These are phyloP conservation scores for Zygotorulaspora sp. DNA, from an alignment of 805 yeast species.

Conservation along the genomic window DNA sequence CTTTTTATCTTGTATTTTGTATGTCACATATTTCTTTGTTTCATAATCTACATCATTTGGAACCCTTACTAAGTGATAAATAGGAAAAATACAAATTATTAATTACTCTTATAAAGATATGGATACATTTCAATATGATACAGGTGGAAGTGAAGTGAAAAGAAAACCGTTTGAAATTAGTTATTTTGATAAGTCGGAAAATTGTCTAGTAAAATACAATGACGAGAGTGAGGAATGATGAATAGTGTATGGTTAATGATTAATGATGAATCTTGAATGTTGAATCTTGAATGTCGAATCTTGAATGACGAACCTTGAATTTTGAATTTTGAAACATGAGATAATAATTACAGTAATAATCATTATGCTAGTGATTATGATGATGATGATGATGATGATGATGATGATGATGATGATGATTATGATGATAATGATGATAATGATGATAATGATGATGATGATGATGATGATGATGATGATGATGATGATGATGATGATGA, in stretches of 20 bases:
- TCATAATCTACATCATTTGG: no score
- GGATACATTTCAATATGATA: not conserved
- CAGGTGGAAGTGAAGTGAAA: not conserved
- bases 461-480: not conserved
- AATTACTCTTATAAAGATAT: conserved; percentile 1
- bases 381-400: no score
- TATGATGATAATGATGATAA: not conserved
- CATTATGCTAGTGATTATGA: no score
- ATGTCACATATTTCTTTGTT: no score
- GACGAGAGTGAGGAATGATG: no score
- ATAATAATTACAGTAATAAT: no score
- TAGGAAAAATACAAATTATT: not conserved
- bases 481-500: not conserved
- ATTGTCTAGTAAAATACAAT: not conserved
- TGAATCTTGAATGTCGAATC: no score
- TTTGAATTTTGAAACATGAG: no score
- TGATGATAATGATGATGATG: no score
- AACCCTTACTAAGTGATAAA: not conserved
- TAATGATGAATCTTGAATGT: no score
- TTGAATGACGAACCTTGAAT: no score
- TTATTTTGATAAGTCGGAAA: not conserved
- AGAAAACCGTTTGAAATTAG: not conserved
- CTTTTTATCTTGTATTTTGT: conserved; percentile 3
- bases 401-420: conserved; percentile 1
- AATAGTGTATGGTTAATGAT: no score